These are phyloP conservation scores for Trichopus zeylanicus DNA, from an alignment of 116 monocot species.

Conservation along the genomic window DNA sequence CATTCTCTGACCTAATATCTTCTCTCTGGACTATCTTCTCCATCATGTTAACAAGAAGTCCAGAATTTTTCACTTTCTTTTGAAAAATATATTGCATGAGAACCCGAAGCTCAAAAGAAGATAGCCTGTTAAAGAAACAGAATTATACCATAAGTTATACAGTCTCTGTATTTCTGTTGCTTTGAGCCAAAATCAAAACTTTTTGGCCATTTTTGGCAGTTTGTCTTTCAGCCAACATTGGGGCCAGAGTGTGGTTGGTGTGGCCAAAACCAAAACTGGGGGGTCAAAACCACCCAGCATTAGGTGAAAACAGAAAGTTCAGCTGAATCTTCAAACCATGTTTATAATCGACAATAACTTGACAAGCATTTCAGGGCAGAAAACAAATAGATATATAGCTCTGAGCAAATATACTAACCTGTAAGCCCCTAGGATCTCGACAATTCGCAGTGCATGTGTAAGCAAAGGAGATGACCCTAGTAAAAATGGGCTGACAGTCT, in stretches of 20 bases:
- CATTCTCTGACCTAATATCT: constrained; percentile 53
- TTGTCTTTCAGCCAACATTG: too few species aligned
- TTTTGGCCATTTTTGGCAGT: too few species aligned
- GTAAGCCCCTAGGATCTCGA: constrained; percentile 93
- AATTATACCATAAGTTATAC: constrained; percentile 5
- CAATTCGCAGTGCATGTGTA: constrained; percentile 66
- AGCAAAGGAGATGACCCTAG: constrained; percentile 72
- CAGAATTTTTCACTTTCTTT: constrained; percentile 60
- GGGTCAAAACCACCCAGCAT: too few species aligned
- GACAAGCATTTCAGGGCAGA: background rate
- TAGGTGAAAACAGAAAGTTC: too few species aligned
- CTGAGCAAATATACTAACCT: constrained; percentile 33
- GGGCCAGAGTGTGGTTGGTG: too few species aligned
- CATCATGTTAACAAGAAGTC: constrained; percentile 89
- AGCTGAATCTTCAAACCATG: too few species aligned
- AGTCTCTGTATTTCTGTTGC: too few species aligned
- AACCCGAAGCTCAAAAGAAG: constrained; percentile 77
- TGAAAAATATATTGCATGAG: constrained; percentile 83
- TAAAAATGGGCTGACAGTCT: constrained; percentile 78
- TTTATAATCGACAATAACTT: background rate
- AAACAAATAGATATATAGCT: background rate
- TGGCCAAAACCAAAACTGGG: too few species aligned
- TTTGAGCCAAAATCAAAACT: too few species aligned
- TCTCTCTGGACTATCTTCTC: constrained; percentile 66
- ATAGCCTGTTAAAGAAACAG: constrained; percentile 48